These are phyloP conservation scores for Pseudozyma sp. DNA, from an alignment of 1,284 basidiomycete species.

Conservation along the genomic window DNA sequence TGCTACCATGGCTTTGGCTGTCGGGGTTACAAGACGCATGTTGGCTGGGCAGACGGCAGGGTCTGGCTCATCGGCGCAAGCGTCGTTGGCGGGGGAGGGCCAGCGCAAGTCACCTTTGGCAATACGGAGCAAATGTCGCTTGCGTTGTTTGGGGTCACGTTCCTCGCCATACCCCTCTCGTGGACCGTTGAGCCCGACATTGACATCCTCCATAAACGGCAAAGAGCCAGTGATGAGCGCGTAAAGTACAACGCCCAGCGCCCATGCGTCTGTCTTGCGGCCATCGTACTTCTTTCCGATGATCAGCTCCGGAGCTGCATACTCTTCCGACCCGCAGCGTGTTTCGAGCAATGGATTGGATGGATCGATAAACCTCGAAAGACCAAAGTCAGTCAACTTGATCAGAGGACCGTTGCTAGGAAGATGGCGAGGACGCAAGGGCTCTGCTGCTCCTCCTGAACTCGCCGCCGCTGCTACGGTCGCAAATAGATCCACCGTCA, in stretches of 20 bases:
- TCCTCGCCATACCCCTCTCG: constrained; percentile 47
- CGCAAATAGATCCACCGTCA: constrained; percentile 55
- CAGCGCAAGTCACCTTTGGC: constrained; percentile 67
- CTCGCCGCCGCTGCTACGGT: constrained; percentile 4
- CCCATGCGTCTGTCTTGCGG: constrained; percentile 88
- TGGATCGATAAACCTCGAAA: constrained; percentile 85
- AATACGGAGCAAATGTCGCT: constrained; percentile 64
- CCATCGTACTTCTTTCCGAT: constrained; percentile 83
- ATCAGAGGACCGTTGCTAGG: constrained; percentile 75
- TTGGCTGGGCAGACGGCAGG: constrained; percentile 27
- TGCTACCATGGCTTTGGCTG: constrained; percentile 57
- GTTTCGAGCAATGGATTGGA: constrained; percentile 80
- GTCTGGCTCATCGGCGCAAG: constrained; percentile 31
- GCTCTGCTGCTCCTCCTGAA: constrained; percentile 2
- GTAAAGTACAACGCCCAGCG: constrained; percentile 84
- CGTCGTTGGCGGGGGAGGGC: constrained; percentile 69
- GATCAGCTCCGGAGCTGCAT: constrained; percentile 90
- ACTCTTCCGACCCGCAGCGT: constrained; percentile 89
- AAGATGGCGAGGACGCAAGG: constrained; percentile 48
- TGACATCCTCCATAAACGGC: constrained; percentile 69
- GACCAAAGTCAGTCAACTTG: constrained; percentile 90
- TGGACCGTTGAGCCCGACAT: constrained; percentile 35
- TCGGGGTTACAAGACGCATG: constrained; percentile 61
- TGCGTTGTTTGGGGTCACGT: constrained; percentile 54
- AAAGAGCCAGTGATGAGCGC: constrained; percentile 77